phyloP scores from a whole-genome alignment of 2,329 filamentous ascomycete species.

The Stemphylium beticola region DNA sequence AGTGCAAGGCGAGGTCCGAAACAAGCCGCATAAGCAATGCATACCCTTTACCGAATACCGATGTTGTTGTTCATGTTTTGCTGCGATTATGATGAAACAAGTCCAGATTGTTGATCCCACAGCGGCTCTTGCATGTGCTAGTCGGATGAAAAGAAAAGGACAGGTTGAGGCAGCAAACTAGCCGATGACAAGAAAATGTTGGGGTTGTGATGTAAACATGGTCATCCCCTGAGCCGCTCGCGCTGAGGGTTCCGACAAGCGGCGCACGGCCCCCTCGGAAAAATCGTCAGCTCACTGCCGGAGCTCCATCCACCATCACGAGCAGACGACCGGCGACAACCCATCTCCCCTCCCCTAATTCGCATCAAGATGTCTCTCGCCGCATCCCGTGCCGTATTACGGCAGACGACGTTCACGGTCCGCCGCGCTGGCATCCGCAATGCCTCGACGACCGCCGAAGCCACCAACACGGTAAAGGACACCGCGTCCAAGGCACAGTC shows the following conservation, averaged over 20 bases:
- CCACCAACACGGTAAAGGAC: constrained; percentile 55
- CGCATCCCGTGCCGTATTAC: constrained; percentile 54
- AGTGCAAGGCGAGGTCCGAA: background rate
- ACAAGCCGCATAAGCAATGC: background rate
- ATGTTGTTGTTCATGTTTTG: background rate
- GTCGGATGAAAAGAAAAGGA: too few species aligned
- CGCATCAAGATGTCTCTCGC: constrained; percentile 55
- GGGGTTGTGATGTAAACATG: constrained; percentile 9
- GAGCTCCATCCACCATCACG: constrained; percentile 21
- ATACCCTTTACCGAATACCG: background rate
- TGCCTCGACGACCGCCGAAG: constrained; percentile 57
- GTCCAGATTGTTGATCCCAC: background rate
- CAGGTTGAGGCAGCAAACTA: too few species aligned
- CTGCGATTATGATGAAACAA: background rate
- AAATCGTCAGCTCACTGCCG: constrained; percentile 27
- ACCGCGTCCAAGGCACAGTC: constrained; percentile 66
- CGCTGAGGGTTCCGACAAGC: constrained; percentile 15
- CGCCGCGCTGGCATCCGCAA: constrained; percentile 54
- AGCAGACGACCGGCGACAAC: constrained; percentile 23
- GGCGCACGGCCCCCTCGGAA: constrained; percentile 22
- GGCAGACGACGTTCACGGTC: constrained; percentile 53
- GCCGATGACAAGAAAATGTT: background rate
- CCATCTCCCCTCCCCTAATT: constrained; percentile 27
- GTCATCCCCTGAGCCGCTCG: constrained; percentile 19
- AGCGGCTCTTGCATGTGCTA: background rate